Base-by-base conservation (phyloP, 805 yeast species). In the Nakazawaea ambrosiae region DNA sequence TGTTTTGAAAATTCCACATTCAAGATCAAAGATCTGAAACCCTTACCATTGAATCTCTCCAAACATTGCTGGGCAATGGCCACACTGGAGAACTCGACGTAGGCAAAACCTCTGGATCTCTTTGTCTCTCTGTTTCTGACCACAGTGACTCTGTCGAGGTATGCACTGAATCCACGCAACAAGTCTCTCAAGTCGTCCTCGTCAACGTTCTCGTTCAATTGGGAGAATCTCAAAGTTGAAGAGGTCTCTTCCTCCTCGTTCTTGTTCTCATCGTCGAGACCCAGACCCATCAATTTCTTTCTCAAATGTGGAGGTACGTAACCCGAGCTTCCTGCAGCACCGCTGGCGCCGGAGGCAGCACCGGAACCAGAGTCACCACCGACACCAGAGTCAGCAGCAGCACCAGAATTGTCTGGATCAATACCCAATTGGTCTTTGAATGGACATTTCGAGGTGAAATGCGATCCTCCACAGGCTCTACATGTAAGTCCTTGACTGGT, bases 381-480 rank as follows among this genome's bases (percentile, higher is more conserved):
- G 37, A 47, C 49, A 40, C 45, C 49, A 6, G 26, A 27, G 27
- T 12, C 14, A 14, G 48, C 66, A 7, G 73, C 68, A 25, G 69
- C 65, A 23, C 11, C 19, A 27, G 65, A 61, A 33, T 65, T 49
- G 23, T 53, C 53, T 24, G 65, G 61, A 26, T 66, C 69, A 20
- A 70, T 67, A 25, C 81, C 85, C 58, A 90, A 68, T 27, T 92
- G 83, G 52, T 82, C 94, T 67, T 84, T 89, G 75, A 77, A 87
- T 46, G 98, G 98, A 83, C 99, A 92, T 66, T 82, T 81, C 60
- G 87, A 67, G 29, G 97, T 84, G 74, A 80, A 85, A 71, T 92
- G 99, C 49, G 78, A 82, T 56, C 96, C 96, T 44, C 83, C 84
- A 81, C 99, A 92, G 39, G 73, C 66, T 75, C 97, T 85, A 76